phyloP scores from a whole-genome alignment of 495 filamentous ascomycete genomes.

The Podospora sp. region DNA sequence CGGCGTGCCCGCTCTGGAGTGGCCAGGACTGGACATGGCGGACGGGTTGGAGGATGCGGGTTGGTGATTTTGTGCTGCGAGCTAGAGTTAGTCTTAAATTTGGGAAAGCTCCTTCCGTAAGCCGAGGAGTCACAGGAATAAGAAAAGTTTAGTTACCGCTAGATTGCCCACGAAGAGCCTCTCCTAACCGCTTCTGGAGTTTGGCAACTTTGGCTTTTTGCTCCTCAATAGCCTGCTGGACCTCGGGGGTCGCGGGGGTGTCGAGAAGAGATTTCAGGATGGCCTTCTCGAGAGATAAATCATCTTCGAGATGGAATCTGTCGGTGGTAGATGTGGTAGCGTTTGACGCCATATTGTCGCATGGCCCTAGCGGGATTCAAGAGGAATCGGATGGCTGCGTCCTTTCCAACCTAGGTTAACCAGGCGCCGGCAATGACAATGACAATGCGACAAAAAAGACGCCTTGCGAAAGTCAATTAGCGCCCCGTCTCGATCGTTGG shows the following conservation, averaged over 20 bases:
- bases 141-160: conserved; percentile 1
- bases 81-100: not conserved
- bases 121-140: not conserved
- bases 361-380: conserved; percentile 3
- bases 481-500: conserved; percentile 2
- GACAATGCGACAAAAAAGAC: not conserved
- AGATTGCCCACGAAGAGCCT: conserved; percentile 2
- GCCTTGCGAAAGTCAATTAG: conserved; percentile 2
- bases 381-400: not conserved
- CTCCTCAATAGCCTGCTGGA: not conserved
- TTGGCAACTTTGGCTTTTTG: not conserved
- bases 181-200: conserved; percentile 4
- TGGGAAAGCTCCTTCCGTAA: not conserved
- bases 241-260: not conserved
- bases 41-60: conserved; percentile 9
- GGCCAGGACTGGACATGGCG: conserved; percentile 19
- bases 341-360: conserved; percentile 11
- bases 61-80: not conserved
- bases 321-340: not conserved
- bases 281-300: not conserved
- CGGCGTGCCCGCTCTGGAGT: conserved; percentile 6
- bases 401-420: not conserved
- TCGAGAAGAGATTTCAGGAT: conserved; percentile 13
- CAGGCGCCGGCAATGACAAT: not conserved
- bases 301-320: not conserved